phyloP scores from a whole-genome alignment of 495 filamentous ascomycete species.

The Annulohypoxylon nitens region DNA sequence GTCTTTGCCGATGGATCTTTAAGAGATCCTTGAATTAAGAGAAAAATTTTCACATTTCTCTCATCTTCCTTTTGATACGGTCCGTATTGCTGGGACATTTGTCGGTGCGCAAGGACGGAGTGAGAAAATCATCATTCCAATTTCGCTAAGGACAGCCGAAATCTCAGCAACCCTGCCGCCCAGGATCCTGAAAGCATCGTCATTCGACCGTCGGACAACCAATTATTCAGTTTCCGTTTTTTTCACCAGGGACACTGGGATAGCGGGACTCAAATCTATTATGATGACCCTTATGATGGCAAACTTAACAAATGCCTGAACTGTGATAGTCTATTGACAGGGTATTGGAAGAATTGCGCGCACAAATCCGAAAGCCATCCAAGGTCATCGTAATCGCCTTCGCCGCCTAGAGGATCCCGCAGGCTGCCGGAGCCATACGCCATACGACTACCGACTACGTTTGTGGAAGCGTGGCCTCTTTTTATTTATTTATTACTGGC shows the following conservation, averaged over 20 bases:
- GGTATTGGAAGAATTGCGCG: constrained; percentile 31
- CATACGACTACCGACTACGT: constrained; percentile 15
- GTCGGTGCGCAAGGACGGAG: constrained; percentile 42
- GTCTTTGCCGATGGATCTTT: constrained; percentile 37
- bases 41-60: constrained; percentile 38
- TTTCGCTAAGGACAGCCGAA: constrained; percentile 52
- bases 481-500: constrained; percentile 15
- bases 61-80: constrained; percentile 40
- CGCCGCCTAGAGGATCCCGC: constrained; percentile 36
- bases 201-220: constrained; percentile 38
- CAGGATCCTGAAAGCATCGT: constrained; percentile 46
- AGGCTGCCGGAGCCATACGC: constrained; percentile 16
- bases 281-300: constrained; percentile 40
- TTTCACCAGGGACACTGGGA: constrained; percentile 25
- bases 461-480: constrained; percentile 39
- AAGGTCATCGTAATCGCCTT: constrained; percentile 46
- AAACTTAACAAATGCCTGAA: constrained; percentile 39
- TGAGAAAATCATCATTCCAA: constrained; percentile 43
- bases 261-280: constrained; percentile 38
- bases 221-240: constrained; percentile 37
- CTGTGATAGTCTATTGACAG: constrained; percentile 40
- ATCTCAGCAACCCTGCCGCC: constrained; percentile 42
- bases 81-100: constrained; percentile 39
- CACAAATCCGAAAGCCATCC: not conserved
- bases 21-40: constrained; percentile 34